These are phyloP conservation scores for Phytopythium aichiense DNA, from an alignment of 352 stramenopile genomes.

Conservation along the genomic window DNA sequence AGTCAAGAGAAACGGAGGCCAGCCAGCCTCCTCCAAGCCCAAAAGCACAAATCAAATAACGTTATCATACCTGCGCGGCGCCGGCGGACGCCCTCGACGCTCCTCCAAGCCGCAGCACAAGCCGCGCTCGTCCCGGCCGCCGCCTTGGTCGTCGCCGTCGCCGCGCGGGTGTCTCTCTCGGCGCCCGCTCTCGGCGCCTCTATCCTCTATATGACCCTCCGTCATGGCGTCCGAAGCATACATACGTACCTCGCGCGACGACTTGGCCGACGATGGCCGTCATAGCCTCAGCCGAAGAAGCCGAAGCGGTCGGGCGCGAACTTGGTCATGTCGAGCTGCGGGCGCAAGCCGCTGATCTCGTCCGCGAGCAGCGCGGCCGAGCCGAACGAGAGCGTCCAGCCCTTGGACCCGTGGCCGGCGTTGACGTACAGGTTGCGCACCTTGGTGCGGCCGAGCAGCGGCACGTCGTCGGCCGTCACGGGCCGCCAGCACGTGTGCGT, in stretches of 20 bases:
- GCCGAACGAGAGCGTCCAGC: constrained; percentile 83
- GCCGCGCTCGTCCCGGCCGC: too few species aligned
- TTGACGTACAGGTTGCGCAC: constrained; percentile 85
- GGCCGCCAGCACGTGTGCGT: constrained; percentile 80
- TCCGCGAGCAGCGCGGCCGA: constrained; percentile 72
- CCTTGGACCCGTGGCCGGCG: constrained; percentile 80
- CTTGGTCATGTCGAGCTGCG: constrained; percentile 80
- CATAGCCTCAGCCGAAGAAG: constrained; percentile 69
- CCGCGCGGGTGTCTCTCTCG: not conserved
- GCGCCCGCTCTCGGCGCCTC: not conserved
- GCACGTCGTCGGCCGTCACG: constrained; percentile 80
- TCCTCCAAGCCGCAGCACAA: too few species aligned
- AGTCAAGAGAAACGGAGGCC: not conserved
- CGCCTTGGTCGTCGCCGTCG: too few species aligned
- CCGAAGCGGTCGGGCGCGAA: constrained; percentile 77
- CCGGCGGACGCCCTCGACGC: not conserved
- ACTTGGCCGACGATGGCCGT: too few species aligned
- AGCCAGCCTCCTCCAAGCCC: not conserved
- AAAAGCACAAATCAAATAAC: constrained; percentile 3
- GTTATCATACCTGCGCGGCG: not conserved
- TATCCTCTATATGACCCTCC: constrained; percentile 6
- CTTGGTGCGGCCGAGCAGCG: constrained; percentile 74
- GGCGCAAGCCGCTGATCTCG: constrained; percentile 70
- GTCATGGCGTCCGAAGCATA: constrained; percentile 1
- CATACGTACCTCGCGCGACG: constrained; percentile 7